Percentiles rank a stretch among this genome's conserved stretches.
These are phyloP conservation scores for Tulasnella sp. DNA, from an alignment of 768 basidiomycete species.

Conservation along the genomic window DNA sequence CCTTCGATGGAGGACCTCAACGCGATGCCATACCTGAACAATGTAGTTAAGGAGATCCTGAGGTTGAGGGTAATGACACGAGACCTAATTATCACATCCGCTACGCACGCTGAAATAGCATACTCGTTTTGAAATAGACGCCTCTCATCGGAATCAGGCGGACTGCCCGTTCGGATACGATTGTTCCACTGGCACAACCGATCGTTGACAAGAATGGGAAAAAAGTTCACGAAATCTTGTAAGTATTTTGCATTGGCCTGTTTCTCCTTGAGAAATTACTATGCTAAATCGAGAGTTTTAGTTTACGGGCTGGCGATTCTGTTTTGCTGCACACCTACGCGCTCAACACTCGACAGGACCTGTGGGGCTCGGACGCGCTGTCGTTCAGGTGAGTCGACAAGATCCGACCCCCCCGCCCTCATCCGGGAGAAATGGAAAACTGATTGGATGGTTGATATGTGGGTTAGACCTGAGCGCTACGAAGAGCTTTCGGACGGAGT, in stretches of 20 bases:
- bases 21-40: slow-evolving; percentile 25
- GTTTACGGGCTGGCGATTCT: slow-evolving; percentile 11
- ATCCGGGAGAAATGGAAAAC: too few relatives aligned
- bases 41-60: slow-evolving; percentile 37
- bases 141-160: too few relatives aligned
- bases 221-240: slow-evolving; percentile 33
- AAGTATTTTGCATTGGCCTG: not conserved
- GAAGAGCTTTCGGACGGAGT: not conserved
- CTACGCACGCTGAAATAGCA: too few relatives aligned
- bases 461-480: slow-evolving; percentile 17
- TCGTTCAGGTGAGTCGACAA: too few relatives aligned
- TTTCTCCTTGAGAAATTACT: not conserved
- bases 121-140: too few relatives aligned
- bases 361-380: slow-evolving; percentile 20
- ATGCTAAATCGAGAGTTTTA: not conserved
- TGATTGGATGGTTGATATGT: too few relatives aligned
- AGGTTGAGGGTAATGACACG: slow-evolving; percentile 45
- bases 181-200: slow-evolving; percentile 41
- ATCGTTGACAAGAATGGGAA: slow-evolving; percentile 35
- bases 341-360: slow-evolving; percentile 10
- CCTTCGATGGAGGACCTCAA: slow-evolving; percentile 21
- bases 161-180: too few relatives aligned
- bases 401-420: too few relatives aligned
- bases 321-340: not conserved
- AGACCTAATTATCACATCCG: slow-evolving; percentile 33